phyloP scores from a whole-genome alignment of 495 filamentous ascomycete genomes.

The Choiromyces venosus region DNA sequence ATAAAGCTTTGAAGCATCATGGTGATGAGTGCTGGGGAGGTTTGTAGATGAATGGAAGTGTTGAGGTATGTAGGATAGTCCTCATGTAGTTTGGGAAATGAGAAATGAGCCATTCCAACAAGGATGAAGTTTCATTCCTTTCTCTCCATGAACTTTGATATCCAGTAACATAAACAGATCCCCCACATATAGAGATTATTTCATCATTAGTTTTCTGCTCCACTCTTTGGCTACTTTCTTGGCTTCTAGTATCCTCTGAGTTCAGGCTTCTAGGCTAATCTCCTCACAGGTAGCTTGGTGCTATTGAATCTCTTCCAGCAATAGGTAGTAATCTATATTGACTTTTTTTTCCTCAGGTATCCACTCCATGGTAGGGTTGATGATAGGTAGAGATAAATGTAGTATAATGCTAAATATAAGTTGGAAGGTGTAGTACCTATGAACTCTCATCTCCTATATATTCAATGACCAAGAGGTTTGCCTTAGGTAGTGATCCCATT shows the following conservation, averaged over 20 bases:
- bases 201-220: background rate
- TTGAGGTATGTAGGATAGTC: background rate
- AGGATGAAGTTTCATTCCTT: slow-evolving; percentile 4
- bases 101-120: background rate
- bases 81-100: background rate
- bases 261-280: no score
- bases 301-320: background rate
- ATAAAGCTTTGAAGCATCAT: background rate
- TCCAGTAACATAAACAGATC: background rate
- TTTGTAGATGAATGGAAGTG: background rate
- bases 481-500: background rate
- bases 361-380: background rate
- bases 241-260: background rate
- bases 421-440: slow-evolving; percentile 2
- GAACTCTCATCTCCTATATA: background rate
- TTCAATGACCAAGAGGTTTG: background rate
- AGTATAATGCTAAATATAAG: background rate
- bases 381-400: background rate
- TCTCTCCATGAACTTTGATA: background rate
- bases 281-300: no score
- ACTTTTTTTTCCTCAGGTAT: background rate
- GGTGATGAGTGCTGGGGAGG: background rate
- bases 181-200: background rate
- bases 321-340: no score
- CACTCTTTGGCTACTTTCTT: background rate